Percentiles rank a stretch among this genome's conserved stretches.
Evolutionary conservation across 2,329 filamentous ascomycete genomes (phyloP).

Genomic region (Dissoconium aciculare): DNA sequence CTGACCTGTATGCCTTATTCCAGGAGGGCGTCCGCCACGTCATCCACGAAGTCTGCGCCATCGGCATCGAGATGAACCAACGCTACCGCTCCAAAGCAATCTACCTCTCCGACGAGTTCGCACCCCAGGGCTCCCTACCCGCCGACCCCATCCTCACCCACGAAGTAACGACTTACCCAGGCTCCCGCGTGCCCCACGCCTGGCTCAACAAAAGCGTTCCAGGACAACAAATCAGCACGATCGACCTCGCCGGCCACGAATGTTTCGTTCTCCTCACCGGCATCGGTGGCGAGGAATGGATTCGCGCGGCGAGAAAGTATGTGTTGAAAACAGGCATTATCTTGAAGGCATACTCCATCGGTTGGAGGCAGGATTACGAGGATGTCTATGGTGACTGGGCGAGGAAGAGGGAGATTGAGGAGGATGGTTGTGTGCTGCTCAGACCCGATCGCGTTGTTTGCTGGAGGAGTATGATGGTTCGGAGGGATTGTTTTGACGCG

Average conservation of each 20-base stretch:
- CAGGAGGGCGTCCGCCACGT: slow-evolving; percentile 19
- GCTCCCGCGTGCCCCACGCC: slow-evolving; percentile 45
- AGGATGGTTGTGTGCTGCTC: slow-evolving; percentile 43
- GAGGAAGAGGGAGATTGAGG: slow-evolving; percentile 37
- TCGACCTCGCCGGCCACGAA: slow-evolving; percentile 45
- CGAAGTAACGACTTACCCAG: slow-evolving; percentile 39
- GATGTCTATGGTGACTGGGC: slow-evolving; percentile 50
- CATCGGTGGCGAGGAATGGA: slow-evolving; percentile 41
- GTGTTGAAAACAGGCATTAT: slow-evolving; percentile 29
- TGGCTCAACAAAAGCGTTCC: slow-evolving; percentile 41
- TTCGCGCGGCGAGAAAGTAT: slow-evolving; percentile 31
- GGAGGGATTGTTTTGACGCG: slow-evolving; percentile 13
- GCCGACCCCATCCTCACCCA: slow-evolving; percentile 16
- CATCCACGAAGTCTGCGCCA: slow-evolving; percentile 33
- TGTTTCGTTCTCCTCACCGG: slow-evolving; percentile 32
- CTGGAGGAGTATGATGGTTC: slow-evolving; percentile 31
- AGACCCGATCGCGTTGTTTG: slow-evolving; percentile 45
- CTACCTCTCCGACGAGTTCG: slow-evolving; percentile 17
- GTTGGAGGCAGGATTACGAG: slow-evolving; percentile 44
- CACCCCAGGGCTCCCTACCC: slow-evolving; percentile 12
- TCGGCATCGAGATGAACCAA: slow-evolving; percentile 48
- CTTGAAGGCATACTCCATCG: slow-evolving; percentile 39
- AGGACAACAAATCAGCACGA: slow-evolving; percentile 37
- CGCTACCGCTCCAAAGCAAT: slow-evolving; percentile 33
- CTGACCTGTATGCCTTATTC: no score